Base-by-base conservation (phyloP, 331 rosid species). In the Pyrus hybrid region DNA sequence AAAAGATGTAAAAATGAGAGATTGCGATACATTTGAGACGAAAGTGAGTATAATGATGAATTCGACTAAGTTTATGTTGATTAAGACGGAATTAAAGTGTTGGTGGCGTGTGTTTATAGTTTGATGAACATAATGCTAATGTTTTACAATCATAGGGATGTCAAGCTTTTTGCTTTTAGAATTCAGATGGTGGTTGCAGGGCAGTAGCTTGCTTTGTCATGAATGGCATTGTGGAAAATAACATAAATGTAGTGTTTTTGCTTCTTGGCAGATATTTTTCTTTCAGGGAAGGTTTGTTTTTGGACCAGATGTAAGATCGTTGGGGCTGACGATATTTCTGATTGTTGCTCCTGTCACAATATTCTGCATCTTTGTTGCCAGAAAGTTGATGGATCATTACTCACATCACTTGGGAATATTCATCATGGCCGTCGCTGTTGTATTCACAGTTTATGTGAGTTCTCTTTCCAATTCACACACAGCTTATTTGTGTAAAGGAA, bases 261-360 rank as follows among this genome's bases (percentile, higher is more conserved):
- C 57, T 79, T 65, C 78, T 63, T 73, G 85, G 88, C 96, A 94
- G 99, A 94, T 87, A 84, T 94, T 92, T 81, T 86, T 92, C 45
- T 92, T 92, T 80, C 92, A 86, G 74, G 99, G 99, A 21, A 89
- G 92, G 85, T 90, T 94, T 83, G 85, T 94, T 79, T 94, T 94
- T 58, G 99, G 99, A 77, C 99, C 99, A 5, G 99, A 94, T 88
- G 97, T 88, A 79, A 85, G 99, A 85, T 94, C 99, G 2, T 71
- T 94, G 88, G 85, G 78, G 60, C 83, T 94, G 84, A 94, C 99
- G 5, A 83, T 94, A 75, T 87, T 87, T 77, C 92, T 94, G 33
- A 88, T 94, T 17, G 91, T 92, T 86, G 97, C 90, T 74, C 99
- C 99, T 14, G 83, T 90, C 29, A 72, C 86, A 28, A 80, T 87